Base-by-base conservation (phyloP, 78 protist species). In the Anaeramoeba flamelloides region DNA sequence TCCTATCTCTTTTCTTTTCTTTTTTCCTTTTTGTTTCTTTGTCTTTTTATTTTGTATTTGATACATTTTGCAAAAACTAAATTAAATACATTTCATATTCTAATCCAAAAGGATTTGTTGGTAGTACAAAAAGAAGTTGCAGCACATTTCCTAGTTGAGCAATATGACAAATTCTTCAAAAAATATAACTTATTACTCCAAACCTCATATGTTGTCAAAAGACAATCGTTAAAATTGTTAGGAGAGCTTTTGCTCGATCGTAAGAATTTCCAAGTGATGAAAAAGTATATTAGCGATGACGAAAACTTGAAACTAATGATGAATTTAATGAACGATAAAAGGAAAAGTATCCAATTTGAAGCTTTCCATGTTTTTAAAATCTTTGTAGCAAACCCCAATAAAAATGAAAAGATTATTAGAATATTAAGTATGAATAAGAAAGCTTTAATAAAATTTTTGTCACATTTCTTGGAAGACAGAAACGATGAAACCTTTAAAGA, bases 311-410 rank as follows among this genome's bases (percentile, higher is more conserved):
- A 89, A 84, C 34, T 80, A 36, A 94, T 93, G 88, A 95, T 95
- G 98, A 86, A 76, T 30, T 85, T 95, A 65, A 87, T 95, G 75
- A 69, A 90, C 8, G 94, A 94, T 82, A 78, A 79, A 76, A 39
- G 79, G 77, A 33, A 81, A 32, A 81, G 87, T 80, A 93, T 95
- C n/a, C 74, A 94, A 77, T 94, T 87, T 69, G 97, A 95, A 79
- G 95, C 97, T 12, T 94, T 94, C 91, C 97, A 95, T 77, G 96
- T 95, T 12, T 95, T 95, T 85, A 95, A 95, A 90, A 84, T 93
- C 37, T 96, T 96, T 79, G 99, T 96, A 4, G 98, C 97, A 75
- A 96, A 96, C 79, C 99, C 99, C 39, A 89, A 91, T 84, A 94
- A 94, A 86, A 74, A 90, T 12, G 83, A 40, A 38, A 84, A 78